These are phyloP conservation scores for Spathaspora hagerdaliae DNA, from an alignment of 805 yeast genomes.

Conservation along the genomic window DNA sequence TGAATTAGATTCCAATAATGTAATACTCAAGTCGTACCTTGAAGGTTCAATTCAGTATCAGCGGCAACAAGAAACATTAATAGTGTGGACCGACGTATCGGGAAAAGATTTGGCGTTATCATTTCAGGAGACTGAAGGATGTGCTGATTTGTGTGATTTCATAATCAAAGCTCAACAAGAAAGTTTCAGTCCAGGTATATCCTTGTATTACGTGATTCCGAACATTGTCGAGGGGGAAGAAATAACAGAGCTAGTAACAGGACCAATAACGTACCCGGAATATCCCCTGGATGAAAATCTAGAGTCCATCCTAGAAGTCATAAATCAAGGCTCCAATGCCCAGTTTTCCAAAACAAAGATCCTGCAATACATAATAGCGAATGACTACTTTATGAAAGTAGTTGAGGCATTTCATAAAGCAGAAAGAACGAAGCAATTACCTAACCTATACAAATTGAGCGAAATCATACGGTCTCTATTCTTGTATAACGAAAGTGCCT, in stretches of 20 bases:
- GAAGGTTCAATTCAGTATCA: slow-evolving; percentile 80
- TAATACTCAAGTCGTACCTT: slow-evolving; percentile 61
- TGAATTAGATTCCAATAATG: slow-evolving; percentile 57
- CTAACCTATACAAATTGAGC: slow-evolving; percentile 61
- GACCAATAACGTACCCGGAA: slow-evolving; percentile 69
- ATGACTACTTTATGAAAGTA: slow-evolving; percentile 51
- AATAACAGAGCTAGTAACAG: slow-evolving; percentile 72
- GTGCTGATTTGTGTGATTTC: slow-evolving; percentile 79
- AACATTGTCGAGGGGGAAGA: slow-evolving; percentile 38
- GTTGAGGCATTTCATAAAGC: slow-evolving; percentile 50
- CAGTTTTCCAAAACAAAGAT: slow-evolving; percentile 61
- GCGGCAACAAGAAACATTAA: slow-evolving; percentile 88
- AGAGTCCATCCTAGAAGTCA: slow-evolving; percentile 47
- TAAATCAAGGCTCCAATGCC: slow-evolving; percentile 60
- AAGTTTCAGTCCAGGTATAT: slow-evolving; percentile 55
- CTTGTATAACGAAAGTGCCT: slow-evolving; percentile 58
- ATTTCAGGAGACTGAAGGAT: slow-evolving; percentile 89
- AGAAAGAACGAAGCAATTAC: slow-evolving; percentile 51
- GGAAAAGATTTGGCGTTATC: slow-evolving; percentile 78
- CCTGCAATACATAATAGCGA: slow-evolving; percentile 49
- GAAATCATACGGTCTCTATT: slow-evolving; percentile 69
- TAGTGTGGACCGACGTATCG: slow-evolving; percentile 87
- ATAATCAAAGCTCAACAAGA: slow-evolving; percentile 63
- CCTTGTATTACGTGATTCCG: slow-evolving; percentile 64
- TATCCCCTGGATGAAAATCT: slow-evolving; percentile 51